A percentile compares a stretch with the other conserved stretches of the same genome.
Conservation (phyloP, 495 filamentous ascomycete genomes). For the Annulohypoxylon bovei region DNA sequence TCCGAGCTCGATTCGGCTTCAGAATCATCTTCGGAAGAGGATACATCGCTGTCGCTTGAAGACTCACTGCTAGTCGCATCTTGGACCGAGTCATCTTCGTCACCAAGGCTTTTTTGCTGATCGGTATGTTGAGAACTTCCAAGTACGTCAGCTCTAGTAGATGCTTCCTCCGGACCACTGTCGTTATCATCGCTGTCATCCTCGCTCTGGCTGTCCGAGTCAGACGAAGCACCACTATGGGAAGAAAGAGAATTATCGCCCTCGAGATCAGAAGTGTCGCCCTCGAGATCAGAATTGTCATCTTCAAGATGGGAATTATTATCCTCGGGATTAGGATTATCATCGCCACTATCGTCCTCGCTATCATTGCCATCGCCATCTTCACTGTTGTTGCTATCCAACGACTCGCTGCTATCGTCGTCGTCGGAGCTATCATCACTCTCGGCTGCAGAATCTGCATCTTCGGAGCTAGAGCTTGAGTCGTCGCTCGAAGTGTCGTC, state of each 20-base stretch:
- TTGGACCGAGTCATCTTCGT: not conserved
- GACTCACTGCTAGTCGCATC: not conserved
- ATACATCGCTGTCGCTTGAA: constrained; percentile 11
- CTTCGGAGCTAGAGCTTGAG: constrained; percentile 29
- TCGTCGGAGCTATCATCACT: constrained; percentile 24
- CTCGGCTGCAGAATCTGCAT: constrained; percentile 31
- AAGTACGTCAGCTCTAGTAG: constrained; percentile 35
- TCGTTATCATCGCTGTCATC: constrained; percentile 35
- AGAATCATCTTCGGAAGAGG: constrained; percentile 31
- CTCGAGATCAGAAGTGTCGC: too few relatives aligned
- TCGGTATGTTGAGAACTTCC: constrained; percentile 42
- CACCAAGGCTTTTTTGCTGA: constrained; percentile 4
- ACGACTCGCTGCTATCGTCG: not conserved
- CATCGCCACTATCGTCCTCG: constrained; percentile 24
- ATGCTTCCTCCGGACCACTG: constrained; percentile 42
- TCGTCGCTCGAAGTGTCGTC: constrained; percentile 41
- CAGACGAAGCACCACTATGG: constrained; percentile 12
- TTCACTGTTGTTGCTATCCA: constrained; percentile 12
- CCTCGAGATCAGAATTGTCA: too few relatives aligned
- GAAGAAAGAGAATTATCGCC: constrained; percentile 2
- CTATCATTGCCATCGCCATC: constrained; percentile 30
- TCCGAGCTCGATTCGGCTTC: constrained; percentile 8
- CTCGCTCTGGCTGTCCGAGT: constrained; percentile 21
- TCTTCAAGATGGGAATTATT: constrained; percentile 15
- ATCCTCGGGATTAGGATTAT: constrained; percentile 15